Evolutionary conservation across 768 basidiomycete species (phyloP).

Genomic region (Leccinum olivaceopallidum): DNA sequence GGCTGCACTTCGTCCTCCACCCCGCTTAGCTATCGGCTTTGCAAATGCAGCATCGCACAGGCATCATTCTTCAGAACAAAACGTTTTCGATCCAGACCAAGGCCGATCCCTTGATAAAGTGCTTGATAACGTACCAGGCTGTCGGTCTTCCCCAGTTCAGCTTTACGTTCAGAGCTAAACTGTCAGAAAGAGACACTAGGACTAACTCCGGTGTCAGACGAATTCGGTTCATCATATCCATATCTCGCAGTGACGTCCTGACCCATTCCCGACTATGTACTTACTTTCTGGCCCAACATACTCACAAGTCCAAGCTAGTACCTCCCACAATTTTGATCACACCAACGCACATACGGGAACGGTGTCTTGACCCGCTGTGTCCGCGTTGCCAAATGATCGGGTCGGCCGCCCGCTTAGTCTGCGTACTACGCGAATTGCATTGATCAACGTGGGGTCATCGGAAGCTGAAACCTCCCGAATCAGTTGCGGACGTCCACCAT

Average conservation of each 20-base stretch:
- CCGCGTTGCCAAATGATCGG: conserved; percentile 12
- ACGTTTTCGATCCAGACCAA: conserved; percentile 4
- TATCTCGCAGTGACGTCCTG: conserved; percentile 8
- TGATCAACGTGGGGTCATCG: conserved; percentile 12
- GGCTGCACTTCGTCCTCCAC: neutral
- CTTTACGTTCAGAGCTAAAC: neutral
- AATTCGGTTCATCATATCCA: neutral
- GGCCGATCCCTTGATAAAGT: neutral
- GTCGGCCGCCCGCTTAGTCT: neutral
- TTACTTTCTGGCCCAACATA: neutral
- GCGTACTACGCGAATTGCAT: conserved; percentile 6
- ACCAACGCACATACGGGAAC: conserved; percentile 1
- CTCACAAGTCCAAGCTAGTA: neutral
- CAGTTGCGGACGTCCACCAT: neutral
- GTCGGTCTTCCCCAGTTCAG: neutral
- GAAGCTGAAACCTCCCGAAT: neutral
- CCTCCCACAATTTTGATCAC: conserved; percentile 9
- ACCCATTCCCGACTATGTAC: conserved; percentile 1
- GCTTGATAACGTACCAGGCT: neutral
- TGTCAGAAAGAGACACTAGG: neutral
- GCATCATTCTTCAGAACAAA: neutral
- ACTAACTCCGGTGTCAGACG: neutral
- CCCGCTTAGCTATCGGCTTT: neutral
- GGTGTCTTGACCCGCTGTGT: conserved; percentile 8
- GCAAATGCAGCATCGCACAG: neutral